Percentiles rank a stretch among this genome's conserved stretches.
Conservation (phyloP, 2,329 filamentous ascomycete species). For the Beauveria sp. region DNA sequence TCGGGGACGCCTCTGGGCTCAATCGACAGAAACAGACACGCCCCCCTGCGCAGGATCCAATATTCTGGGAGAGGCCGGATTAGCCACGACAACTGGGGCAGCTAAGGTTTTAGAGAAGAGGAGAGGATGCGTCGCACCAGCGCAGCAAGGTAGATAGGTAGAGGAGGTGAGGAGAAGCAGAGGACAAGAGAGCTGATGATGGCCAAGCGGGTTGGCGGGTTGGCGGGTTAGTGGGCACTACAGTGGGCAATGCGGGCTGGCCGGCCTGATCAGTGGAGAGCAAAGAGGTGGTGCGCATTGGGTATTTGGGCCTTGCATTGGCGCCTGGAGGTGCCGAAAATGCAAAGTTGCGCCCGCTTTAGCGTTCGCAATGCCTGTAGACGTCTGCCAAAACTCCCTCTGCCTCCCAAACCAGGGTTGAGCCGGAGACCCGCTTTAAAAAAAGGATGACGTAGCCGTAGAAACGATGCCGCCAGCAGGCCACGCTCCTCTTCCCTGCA, state of each 20-base stretch:
- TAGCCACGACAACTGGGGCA: not conserved
- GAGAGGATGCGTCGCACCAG: not conserved
- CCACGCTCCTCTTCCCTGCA: not conserved
- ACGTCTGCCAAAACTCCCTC: not conserved
- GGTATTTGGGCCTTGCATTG: not conserved
- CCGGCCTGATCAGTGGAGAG: no score
- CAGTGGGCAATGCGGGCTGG: no score
- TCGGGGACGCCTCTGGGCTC: constrained; percentile 1
- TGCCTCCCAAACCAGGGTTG: constrained; percentile 7
- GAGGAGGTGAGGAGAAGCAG: no score
- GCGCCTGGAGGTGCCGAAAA: not conserved
- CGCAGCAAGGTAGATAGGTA: not conserved
- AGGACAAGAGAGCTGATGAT: no score
- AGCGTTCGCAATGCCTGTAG: not conserved
- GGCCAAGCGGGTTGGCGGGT: not conserved
- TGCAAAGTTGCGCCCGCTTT: not conserved
- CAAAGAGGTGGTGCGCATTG: no score
- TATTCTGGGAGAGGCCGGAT: not conserved
- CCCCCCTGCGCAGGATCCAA: not conserved
- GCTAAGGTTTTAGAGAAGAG: not conserved
- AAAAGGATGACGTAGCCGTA: constrained; percentile 14
- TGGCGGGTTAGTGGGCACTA: not conserved
- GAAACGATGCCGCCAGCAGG: constrained; percentile 6
- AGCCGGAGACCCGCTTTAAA: constrained; percentile 1
- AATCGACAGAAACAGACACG: constrained; percentile 2